A percentile compares a stretch with the other conserved stretches of the same genome.
These are phyloP conservation scores for Penicillium lagena DNA, from an alignment of 495 filamentous ascomycete species.

Conservation along the genomic window DNA sequence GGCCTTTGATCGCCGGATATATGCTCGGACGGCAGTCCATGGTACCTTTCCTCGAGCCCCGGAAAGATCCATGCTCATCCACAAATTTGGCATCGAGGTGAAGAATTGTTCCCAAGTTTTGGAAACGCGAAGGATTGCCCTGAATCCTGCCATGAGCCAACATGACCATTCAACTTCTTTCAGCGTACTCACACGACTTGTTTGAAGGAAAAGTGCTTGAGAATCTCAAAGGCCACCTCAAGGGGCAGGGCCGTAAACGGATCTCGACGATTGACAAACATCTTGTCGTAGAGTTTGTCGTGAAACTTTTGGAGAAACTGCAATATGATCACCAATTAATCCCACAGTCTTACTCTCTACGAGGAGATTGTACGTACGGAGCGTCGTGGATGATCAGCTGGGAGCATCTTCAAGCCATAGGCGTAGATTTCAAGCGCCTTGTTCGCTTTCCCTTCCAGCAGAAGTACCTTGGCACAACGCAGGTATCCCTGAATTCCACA, in stretches of 20 bases:
- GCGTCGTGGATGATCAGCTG: conserved; percentile 33
- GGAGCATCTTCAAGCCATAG: conserved; percentile 49
- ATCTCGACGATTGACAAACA: conserved; percentile 29
- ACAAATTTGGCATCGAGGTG: conserved; percentile 34
- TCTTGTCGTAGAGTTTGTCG: conserved; percentile 33
- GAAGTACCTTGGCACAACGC: conserved; percentile 55
- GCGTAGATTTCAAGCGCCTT: conserved; percentile 54
- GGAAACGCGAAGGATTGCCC: conserved; percentile 45
- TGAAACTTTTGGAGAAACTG: conserved; percentile 39
- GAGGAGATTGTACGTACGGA: conserved; percentile 24
- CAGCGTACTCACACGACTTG: conserved; percentile 39
- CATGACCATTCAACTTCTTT: background rate
- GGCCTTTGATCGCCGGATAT: conserved; percentile 34
- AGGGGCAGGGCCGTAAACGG: conserved; percentile 42
- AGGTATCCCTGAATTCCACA: conserved; percentile 49
- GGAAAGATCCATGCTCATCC: conserved; percentile 47
- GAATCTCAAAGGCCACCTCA: conserved; percentile 40
- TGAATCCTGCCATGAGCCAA: conserved; percentile 6
- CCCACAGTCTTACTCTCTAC: too few relatives aligned
- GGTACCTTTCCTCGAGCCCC: conserved; percentile 31
- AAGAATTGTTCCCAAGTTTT: conserved; percentile 46
- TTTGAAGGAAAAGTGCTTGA: conserved; percentile 39
- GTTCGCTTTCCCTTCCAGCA: conserved; percentile 45
- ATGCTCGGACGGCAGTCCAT: conserved; percentile 33
- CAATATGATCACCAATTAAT: background rate